A percentile compares a stretch with the other conserved stretches of the same genome.
Conservation (phyloP, 192 early-diverging fungal genomes). For the Coemansia sp. region DNA sequence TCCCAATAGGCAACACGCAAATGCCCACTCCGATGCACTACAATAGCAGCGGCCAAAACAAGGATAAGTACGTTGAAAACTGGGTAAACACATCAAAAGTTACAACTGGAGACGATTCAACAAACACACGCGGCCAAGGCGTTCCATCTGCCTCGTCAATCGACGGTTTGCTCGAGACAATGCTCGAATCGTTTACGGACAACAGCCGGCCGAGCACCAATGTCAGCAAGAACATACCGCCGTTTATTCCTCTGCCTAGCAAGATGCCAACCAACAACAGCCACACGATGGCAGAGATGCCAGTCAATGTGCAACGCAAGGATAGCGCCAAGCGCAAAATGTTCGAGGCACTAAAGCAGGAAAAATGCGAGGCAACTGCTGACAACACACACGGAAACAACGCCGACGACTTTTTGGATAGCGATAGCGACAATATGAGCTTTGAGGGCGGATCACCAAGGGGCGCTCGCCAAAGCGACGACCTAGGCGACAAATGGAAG, state of each 20-base stretch:
- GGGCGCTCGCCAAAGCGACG: neutral
- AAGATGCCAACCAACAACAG: too few relatives aligned
- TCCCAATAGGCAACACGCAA: neutral
- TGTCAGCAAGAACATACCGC: neutral
- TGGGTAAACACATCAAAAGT: conserved; percentile 11
- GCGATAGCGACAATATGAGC: conserved; percentile 32
- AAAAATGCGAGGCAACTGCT: too few relatives aligned
- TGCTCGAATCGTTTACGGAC: conserved; percentile 24
- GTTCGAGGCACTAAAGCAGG: too few relatives aligned
- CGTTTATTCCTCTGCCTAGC: conserved; percentile 2
- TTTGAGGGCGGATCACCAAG: neutral
- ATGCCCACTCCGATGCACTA: neutral
- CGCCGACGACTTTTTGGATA: conserved; percentile 32
- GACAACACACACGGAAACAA: neutral
- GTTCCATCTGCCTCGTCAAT: conserved; percentile 15
- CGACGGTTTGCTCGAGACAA: conserved; percentile 24
- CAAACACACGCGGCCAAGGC: neutral
- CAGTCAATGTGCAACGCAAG: conserved; percentile 25
- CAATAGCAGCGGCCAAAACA: neutral
- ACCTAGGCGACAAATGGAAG: conserved; percentile 1
- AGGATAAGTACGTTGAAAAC: conserved; percentile 13
- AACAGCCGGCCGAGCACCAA: neutral
- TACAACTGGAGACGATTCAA: too few relatives aligned
- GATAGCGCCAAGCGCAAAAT: too few relatives aligned
- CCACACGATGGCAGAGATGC: too few relatives aligned